Evolutionary conservation across 1,139 yeast genomes (phyloP), one percentile per base, ranked within the genome.

Genomic region (Candida sp.): DNA sequence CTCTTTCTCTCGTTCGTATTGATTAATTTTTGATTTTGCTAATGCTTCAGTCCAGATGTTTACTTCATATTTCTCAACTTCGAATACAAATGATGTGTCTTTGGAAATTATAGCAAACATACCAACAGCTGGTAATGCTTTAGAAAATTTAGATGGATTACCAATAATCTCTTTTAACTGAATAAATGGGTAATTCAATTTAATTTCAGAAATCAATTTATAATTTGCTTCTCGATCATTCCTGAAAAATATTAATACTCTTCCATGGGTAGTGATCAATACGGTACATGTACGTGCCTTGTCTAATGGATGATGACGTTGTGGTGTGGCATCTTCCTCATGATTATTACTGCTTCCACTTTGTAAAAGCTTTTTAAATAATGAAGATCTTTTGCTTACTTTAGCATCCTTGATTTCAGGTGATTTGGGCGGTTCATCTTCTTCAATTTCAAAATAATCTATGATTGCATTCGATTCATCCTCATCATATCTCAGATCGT

Each of bases 11-110:
- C 81, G 66, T 47, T 81, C 84, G 44, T 63, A 64, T 48, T 75
- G 79, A 46, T 68, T 65, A 5, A 63, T 50, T 51, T 82, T 75
- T 0, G 84, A 59, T 47, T 67, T 75, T 4, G 79, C 79, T 37
- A 82, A 63, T 0, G 75, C 58, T 40, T 73, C 77, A 0, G 87
- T 81, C 87, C 87, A 82, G 15, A 64, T 58, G 29, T 69, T 63
- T 0, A 81, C 69, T 36, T 79, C 84, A 38, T 57, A 63, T 48
- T 73, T 77, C 39, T 79, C 82, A n/a, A 75, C 83, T 53, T 82
- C 86, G 61, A 79, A 78, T 3, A 74, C 69, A 49, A 77, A 71
- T 0, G 84, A 70, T 3, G 76, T 65, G 5, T 58, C 61, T 33
- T 58, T 57, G 0, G 84, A 77, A 45, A 71, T 70, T 32, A 82